Evolutionary conservation across 2,329 filamentous ascomycete species (phyloP), one percentile per base, ranked within the genome.

Genomic region (Xenoacremonium recifei): DNA sequence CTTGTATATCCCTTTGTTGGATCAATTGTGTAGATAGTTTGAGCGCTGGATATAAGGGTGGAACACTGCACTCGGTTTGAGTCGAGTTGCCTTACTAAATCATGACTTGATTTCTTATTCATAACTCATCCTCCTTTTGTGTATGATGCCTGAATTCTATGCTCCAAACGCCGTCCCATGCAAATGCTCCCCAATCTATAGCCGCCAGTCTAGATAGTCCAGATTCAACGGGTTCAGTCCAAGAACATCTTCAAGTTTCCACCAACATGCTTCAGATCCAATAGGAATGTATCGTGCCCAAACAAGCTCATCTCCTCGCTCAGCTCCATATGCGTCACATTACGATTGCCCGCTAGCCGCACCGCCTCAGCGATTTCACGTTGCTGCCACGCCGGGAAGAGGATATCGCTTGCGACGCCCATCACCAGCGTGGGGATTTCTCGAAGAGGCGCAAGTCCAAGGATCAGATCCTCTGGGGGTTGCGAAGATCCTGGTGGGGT

Each of bases 371-470:
- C 92, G 48, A 99, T 84, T 66, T 99, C 93, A 39, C 88, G 81
- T 71, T 99, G 93, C 70, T 99, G 93, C 92, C 93, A 99, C 0
- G 93, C 90, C 0, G 93, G 93, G 68, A 99, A 99, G 25, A 99
- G 71, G 37, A 96, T 97, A 62, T 99, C 93, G 56, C 89, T 96
- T 0, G 89, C 89, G 4, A 97, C 93, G 23, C 93, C 93, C 72
- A 99, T 84, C 10, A 99, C 88, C 17, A 99, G 75, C 1, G 89
- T 85, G 0, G 89, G 88, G 37, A 85, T 92, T 47, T 91, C 77
- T 40, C 84, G 80, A 39, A 97, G 66, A 0, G 80, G 69, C 4
- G 79, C 69, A 16, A 99, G 71, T 0, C 93, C 93, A 0, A 74
- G 73, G 25, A 97, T 77, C 1, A 99, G 72, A 63, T 99, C 93